Evolutionary conservation across 148 eudicot genomes (phyloP).

Genomic region (Bassia scoparia): DNA sequence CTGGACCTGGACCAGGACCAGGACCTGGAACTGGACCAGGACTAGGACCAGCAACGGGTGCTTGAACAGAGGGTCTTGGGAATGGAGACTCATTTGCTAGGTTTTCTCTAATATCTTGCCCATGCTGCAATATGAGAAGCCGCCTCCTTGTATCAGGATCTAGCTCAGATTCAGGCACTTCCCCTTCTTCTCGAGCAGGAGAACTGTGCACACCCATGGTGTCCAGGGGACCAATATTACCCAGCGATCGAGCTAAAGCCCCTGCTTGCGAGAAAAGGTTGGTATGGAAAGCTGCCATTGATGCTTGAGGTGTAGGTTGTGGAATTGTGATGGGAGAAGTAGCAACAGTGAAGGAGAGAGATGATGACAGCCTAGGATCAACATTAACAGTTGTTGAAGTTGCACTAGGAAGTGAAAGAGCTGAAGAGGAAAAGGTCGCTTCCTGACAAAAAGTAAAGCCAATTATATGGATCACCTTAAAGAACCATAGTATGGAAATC

Average conservation of each 20-base stretch:
- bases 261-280: slow-evolving; percentile 50
- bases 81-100: slow-evolving; percentile 52
- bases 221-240: slow-evolving; percentile 55
- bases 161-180: slow-evolving; percentile 94
- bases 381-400: slow-evolving; percentile 34
- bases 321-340: slow-evolving; percentile 47
- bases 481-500: neutral
- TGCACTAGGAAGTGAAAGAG: slow-evolving; percentile 40
- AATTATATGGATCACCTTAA: neutral
- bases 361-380: slow-evolving; percentile 55
- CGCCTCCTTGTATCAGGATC: slow-evolving; percentile 98
- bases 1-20: slow-evolving; percentile 19
- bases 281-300: slow-evolving; percentile 40
- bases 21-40: slow-evolving; percentile 45
- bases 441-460: slow-evolving; percentile 48
- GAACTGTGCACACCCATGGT: slow-evolving; percentile 69
- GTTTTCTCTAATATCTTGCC: slow-evolving; percentile 67
- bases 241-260: slow-evolving; percentile 46
- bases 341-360: slow-evolving; percentile 39
- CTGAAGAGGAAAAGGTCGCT: slow-evolving; percentile 48
- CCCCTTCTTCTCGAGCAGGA: slow-evolving; percentile 97
- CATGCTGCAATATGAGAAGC: slow-evolving; percentile 95
- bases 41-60: slow-evolving; percentile 30
- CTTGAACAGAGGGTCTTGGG: slow-evolving; percentile 61
- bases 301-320: slow-evolving; percentile 47